Evolutionary conservation across 2,329 filamentous ascomycete species (phyloP).

Genomic region (Dactylonectria estremocensis): DNA sequence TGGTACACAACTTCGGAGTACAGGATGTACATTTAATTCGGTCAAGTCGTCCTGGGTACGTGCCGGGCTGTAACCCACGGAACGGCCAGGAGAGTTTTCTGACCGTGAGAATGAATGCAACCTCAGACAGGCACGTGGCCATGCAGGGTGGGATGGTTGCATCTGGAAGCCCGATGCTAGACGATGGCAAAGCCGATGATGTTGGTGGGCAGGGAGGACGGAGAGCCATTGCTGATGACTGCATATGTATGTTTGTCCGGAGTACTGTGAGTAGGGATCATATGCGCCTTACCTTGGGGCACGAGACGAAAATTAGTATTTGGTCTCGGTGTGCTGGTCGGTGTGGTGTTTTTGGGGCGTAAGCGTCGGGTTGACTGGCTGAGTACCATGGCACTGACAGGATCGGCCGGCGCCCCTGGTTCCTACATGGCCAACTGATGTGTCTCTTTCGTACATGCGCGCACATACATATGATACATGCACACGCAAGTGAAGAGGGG

Average conservation of each 20-base stretch:
- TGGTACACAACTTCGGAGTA: not conserved
- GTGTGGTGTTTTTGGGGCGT: conserved; percentile 1
- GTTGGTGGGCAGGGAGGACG: not conserved
- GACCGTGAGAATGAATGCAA: conserved; percentile 17
- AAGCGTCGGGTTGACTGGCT: not conserved
- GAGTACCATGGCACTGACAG: not conserved
- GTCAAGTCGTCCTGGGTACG: no score
- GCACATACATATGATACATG: conserved; percentile 8
- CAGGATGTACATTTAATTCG: not conserved
- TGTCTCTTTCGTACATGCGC: conserved; percentile 17
- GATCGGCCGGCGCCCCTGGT: conserved; percentile 19
- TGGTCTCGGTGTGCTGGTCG: conserved; percentile 26
- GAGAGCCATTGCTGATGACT: conserved; percentile 10
- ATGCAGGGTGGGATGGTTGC: conserved; percentile 20
- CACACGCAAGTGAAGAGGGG: conserved; percentile 4
- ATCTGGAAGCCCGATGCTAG: conserved; percentile 21
- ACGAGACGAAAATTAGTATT: not conserved
- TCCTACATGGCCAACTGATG: conserved; percentile 18
- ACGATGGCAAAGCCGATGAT: conserved; percentile 11
- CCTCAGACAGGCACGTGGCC: conserved; percentile 26
- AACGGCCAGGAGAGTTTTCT: not conserved
- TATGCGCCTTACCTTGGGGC: not conserved
- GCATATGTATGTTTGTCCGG: conserved; percentile 3
- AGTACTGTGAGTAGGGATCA: no score
- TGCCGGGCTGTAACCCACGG: not conserved